These are phyloP conservation scores for Chlorociboria aeruginascens DNA, from an alignment of 495 filamentous ascomycete species.

Conservation along the genomic window DNA sequence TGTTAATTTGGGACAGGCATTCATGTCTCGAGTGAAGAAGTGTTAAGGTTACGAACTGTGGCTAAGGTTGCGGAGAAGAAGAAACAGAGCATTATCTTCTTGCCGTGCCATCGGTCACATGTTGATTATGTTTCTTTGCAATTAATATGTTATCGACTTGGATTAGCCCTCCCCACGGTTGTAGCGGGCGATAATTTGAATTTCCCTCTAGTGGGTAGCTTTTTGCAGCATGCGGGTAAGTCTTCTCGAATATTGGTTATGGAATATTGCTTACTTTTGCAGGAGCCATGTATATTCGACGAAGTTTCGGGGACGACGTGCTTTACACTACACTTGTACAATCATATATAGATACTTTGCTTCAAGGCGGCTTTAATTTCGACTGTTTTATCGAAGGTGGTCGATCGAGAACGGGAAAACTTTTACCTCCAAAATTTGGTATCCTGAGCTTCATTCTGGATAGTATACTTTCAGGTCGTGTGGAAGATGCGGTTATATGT, in stretches of 20 bases:
- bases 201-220: constrained; percentile 77
- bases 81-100: constrained; percentile 90
- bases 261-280: neutral
- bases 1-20: constrained; percentile 42
- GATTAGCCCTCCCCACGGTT: constrained; percentile 79
- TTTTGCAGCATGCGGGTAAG: constrained; percentile 82
- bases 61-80: constrained; percentile 71
- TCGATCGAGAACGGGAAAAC: constrained; percentile 83
- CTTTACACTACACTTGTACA: constrained; percentile 87
- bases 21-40: constrained; percentile 90
- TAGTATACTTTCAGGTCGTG: constrained; percentile 74
- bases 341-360: constrained; percentile 84
- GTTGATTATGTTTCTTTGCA: constrained; percentile 93
- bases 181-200: constrained; percentile 95
- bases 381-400: constrained; percentile 97
- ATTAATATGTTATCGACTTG: constrained; percentile 86
- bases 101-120: constrained; percentile 89
- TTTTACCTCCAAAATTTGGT: constrained; percentile 90
- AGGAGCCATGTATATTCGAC: constrained; percentile 92
- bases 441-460: constrained; percentile 89
- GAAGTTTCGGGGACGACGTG: constrained; percentile 85
- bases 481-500: constrained; percentile 82
- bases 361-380: constrained; percentile 85
- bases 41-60: constrained; percentile 65
- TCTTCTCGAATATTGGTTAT: neutral